Conservation (phyloP, 768 basidiomycete species). For the Auricularia cornea region DNA sequence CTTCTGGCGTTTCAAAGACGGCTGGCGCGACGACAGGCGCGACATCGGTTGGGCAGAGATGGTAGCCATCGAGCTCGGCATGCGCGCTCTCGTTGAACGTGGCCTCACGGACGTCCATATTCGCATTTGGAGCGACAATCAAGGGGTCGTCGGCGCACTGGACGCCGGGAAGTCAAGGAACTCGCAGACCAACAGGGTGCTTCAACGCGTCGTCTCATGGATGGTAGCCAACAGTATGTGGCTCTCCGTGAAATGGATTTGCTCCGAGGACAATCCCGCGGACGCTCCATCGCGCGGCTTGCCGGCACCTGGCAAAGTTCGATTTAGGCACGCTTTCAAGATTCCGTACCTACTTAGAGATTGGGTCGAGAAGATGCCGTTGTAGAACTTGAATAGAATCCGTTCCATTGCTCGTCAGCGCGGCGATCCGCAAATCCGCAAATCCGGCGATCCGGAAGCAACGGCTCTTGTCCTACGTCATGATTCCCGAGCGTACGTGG, state of each 20-base stretch:
- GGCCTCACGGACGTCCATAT: slow-evolving; percentile 19
- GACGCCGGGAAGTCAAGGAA: slow-evolving; percentile 16
- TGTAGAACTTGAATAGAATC: too few species aligned
- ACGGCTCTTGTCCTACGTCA: neutral
- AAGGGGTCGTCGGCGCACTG: slow-evolving; percentile 30
- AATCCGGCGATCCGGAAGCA: neutral
- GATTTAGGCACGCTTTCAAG: neutral
- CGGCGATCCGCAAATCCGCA: neutral
- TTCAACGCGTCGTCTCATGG: slow-evolving; percentile 20
- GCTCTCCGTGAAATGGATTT: slow-evolving; percentile 22
- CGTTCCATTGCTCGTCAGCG: too few species aligned
- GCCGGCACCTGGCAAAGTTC: neutral
- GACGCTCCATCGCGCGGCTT: slow-evolving; percentile 26
- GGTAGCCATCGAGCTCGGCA: slow-evolving; percentile 35
- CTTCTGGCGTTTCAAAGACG: slow-evolving; percentile 30
- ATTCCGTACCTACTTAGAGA: neutral
- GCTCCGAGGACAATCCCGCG: slow-evolving; percentile 25
- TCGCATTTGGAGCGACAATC: slow-evolving; percentile 33
- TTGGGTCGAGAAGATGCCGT: too few species aligned
- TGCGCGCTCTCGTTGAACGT: slow-evolving; percentile 22
- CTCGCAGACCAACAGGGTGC: too few species aligned
- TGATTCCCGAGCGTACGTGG: neutral
- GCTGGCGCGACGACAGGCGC: slow-evolving; percentile 22
- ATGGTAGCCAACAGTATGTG: slow-evolving; percentile 16
- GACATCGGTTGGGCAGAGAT: slow-evolving; percentile 40